These are phyloP conservation scores for Lactuca saligna DNA, from an alignment of 129 eudicot genomes.

Conservation along the genomic window DNA sequence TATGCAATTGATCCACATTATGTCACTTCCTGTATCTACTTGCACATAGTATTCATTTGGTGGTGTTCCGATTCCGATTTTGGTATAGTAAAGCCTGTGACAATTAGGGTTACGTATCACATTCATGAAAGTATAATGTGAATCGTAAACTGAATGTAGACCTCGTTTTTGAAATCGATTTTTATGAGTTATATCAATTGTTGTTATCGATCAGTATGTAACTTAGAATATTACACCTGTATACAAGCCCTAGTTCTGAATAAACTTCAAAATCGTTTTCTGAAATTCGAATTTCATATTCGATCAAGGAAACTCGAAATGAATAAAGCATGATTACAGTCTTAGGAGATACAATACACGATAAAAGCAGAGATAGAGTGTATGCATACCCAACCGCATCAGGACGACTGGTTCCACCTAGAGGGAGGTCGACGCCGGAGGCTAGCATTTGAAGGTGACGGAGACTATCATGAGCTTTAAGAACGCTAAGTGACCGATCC, in stretches of 20 bases:
- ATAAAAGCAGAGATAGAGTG: neutral
- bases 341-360: neutral
- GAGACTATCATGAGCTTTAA: slow-evolving; percentile 32
- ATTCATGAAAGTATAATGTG: too few relatives aligned
- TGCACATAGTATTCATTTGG: slow-evolving; percentile 59
- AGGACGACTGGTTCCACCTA: slow-evolving; percentile 33
- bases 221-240: slow-evolving; percentile 7
- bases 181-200: too few relatives aligned
- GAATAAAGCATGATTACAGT: neutral
- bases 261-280: neutral
- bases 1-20: slow-evolving; percentile 52
- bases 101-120: neutral
- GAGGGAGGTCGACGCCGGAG: slow-evolving; percentile 20
- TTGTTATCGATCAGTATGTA: neutral
- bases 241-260: slow-evolving; percentile 1
- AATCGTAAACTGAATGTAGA: too few relatives aligned
- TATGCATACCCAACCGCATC: slow-evolving; percentile 28
- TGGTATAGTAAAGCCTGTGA: slow-evolving; percentile 82
- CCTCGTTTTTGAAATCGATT: too few relatives aligned
- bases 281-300: neutral
- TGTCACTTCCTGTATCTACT: slow-evolving; percentile 64
- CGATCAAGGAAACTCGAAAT: neutral
- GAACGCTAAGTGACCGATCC: slow-evolving; percentile 13
- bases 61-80: slow-evolving; percentile 87
- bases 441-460: slow-evolving; percentile 33